Conservation (phyloP, 108 stramenopile species). For the Parmales sp. region DNA sequence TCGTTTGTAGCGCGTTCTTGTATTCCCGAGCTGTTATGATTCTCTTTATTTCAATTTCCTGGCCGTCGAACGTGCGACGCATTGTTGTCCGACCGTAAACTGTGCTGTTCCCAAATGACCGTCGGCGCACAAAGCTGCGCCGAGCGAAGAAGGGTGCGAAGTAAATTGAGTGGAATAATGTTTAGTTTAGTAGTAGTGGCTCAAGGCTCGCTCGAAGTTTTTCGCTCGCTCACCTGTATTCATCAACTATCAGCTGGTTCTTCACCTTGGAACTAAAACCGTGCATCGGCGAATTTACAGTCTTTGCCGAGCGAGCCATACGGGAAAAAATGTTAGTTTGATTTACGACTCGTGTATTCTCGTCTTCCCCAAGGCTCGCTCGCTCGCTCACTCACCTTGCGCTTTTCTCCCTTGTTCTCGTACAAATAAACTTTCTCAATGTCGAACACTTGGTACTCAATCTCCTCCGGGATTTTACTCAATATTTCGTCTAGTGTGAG, state of each 20-base stretch:
- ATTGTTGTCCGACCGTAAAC: conserved; percentile 67
- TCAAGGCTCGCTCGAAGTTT: neutral
- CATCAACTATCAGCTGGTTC: too few relatives aligned
- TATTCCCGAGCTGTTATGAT: conserved; percentile 70
- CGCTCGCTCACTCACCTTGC: too few relatives aligned
- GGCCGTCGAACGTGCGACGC: conserved; percentile 35
- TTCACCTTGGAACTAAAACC: too few relatives aligned
- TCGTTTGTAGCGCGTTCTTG: conserved; percentile 35
- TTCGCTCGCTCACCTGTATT: too few relatives aligned
- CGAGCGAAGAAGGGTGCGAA: too few relatives aligned
- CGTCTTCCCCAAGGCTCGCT: too few relatives aligned
- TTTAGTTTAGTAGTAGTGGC: too few relatives aligned
- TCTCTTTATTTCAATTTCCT: conserved; percentile 63
- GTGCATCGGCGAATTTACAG: too few relatives aligned
- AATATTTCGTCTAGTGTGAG: neutral
- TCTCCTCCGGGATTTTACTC: neutral
- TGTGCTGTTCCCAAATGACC: neutral
- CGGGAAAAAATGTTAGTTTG: too few relatives aligned
- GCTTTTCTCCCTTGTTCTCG: neutral
- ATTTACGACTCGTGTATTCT: too few relatives aligned
- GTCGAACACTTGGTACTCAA: neutral
- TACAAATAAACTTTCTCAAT: neutral
- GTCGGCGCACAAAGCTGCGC: neutral
- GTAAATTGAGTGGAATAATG: too few relatives aligned
- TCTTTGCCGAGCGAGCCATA: too few relatives aligned